phyloP scores from a whole-genome alignment of 331 rosid species.

The Saraca asoca region DNA sequence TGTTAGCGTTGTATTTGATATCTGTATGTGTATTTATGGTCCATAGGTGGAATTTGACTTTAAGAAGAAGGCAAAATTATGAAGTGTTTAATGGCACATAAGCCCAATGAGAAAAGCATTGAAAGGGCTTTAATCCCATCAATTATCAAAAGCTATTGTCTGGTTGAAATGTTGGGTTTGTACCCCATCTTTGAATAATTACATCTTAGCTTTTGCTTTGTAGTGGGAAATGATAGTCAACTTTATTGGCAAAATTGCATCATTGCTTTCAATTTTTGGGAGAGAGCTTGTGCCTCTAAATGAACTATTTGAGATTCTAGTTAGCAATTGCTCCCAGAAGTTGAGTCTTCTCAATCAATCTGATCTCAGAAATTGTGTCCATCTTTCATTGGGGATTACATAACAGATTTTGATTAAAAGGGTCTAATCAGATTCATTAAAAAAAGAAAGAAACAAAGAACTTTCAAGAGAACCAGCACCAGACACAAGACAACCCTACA shows the following conservation, averaged over 20 bases:
- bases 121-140: conserved; percentile 44
- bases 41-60: conserved; percentile 42
- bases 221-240: conserved; percentile 81
- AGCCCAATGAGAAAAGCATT: conserved; percentile 35
- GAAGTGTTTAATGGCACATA: conserved; percentile 34
- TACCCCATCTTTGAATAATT: conserved; percentile 70
- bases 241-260: conserved; percentile 64
- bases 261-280: conserved; percentile 59
- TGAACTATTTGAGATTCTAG: conserved; percentile 60
- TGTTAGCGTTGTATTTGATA: too few species aligned
- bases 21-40: too few species aligned
- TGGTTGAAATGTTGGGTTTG: conserved; percentile 70
- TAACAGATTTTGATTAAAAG: conserved; percentile 50
- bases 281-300: conserved; percentile 55
- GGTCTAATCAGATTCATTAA: conserved; percentile 69
- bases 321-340: conserved; percentile 16
- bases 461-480: conserved; percentile 33
- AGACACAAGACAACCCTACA: conserved; percentile 41
- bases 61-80: conserved; percentile 43
- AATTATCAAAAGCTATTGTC: conserved; percentile 62
- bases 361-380: conserved; percentile 35
- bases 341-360: conserved; percentile 48
- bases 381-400: conserved; percentile 30
- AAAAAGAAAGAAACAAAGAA: conserved; percentile 34
- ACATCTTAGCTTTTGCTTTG: conserved; percentile 81